Percentiles rank a stretch among this genome's conserved stretches.
phyloP scores from a whole-genome alignment of 1,284 basidiomycete genomes.

The Cronartium quercuum region DNA sequence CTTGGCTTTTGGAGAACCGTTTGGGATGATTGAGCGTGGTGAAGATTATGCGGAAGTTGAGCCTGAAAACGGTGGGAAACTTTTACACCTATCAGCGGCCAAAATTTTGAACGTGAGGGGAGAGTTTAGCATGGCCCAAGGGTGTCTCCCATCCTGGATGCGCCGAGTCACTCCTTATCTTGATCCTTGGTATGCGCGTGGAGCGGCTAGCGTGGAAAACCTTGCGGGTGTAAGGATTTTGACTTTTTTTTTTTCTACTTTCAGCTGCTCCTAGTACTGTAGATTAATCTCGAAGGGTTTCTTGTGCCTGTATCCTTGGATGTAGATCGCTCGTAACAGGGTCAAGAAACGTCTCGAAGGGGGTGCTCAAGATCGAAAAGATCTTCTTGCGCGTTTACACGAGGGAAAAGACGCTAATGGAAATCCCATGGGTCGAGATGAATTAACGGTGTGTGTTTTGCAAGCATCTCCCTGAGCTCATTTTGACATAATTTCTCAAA shows the following conservation, averaged over 20 bases:
- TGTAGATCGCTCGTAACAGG: slow-evolving; percentile 65
- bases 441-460: slow-evolving; percentile 70
- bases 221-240: slow-evolving; percentile 57
- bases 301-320: not conserved
- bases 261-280: not conserved
- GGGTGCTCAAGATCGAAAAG: slow-evolving; percentile 59
- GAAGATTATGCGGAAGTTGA: slow-evolving; percentile 66
- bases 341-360: slow-evolving; percentile 66
- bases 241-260: not conserved
- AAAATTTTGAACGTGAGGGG: slow-evolving; percentile 82
- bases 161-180: slow-evolving; percentile 45
- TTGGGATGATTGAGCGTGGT: slow-evolving; percentile 76
- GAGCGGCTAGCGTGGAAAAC: slow-evolving; percentile 63
- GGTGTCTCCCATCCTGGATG: slow-evolving; percentile 66
- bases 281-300: not conserved
- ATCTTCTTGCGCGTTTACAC: slow-evolving; percentile 73
- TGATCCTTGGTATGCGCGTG: slow-evolving; percentile 67
- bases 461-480: too few relatives aligned
- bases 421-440: slow-evolving; percentile 67
- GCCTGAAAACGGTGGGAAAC: slow-evolving; percentile 54
- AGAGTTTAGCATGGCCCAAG: slow-evolving; percentile 77
- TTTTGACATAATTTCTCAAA: not conserved
- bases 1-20: slow-evolving; percentile 71
- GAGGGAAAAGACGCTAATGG: slow-evolving; percentile 70
- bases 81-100: slow-evolving; percentile 68